Conservation (phyloP, 208 protist genomes). For the Porcisia deanei region DNA sequence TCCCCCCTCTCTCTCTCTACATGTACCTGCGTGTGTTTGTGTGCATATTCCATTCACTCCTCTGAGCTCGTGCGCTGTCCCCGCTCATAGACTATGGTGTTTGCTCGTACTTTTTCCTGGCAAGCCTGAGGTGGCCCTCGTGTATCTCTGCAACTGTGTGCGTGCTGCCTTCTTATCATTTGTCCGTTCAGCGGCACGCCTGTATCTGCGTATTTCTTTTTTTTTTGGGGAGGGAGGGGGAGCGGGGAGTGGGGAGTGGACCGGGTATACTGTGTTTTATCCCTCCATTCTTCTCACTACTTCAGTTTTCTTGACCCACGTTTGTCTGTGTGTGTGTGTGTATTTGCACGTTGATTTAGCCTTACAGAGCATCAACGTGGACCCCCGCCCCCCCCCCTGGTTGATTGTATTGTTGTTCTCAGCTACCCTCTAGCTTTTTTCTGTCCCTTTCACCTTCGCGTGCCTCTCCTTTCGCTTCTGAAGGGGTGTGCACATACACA, state of each 20-base stretch:
- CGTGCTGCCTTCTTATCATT: too few relatives aligned
- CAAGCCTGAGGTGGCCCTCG: background rate
- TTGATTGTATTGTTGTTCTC: background rate
- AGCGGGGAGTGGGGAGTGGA: too few relatives aligned
- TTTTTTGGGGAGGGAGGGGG: background rate
- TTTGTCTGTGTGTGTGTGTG: background rate
- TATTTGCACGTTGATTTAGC: background rate
- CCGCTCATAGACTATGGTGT: background rate
- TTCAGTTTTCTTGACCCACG: background rate
- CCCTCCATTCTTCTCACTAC: background rate
- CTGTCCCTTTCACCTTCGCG: constrained; percentile 11
- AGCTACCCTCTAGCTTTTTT: background rate
- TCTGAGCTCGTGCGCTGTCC: too few relatives aligned
- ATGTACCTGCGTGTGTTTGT: background rate
- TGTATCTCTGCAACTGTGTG: background rate
- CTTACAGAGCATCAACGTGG: too few relatives aligned
- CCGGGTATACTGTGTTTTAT: too few relatives aligned
- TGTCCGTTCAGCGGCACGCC: too few relatives aligned
- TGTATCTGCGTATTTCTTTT: background rate
- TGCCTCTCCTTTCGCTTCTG: too few relatives aligned
- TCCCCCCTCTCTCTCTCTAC: background rate
- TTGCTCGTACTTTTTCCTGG: background rate
- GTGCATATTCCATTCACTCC: background rate
- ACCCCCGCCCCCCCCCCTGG: background rate
- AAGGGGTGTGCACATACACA: too few relatives aligned